These are phyloP conservation scores for Dactylonectria macrodidyma DNA, from an alignment of 2,329 filamentous ascomycete genomes.

Conservation along the genomic window DNA sequence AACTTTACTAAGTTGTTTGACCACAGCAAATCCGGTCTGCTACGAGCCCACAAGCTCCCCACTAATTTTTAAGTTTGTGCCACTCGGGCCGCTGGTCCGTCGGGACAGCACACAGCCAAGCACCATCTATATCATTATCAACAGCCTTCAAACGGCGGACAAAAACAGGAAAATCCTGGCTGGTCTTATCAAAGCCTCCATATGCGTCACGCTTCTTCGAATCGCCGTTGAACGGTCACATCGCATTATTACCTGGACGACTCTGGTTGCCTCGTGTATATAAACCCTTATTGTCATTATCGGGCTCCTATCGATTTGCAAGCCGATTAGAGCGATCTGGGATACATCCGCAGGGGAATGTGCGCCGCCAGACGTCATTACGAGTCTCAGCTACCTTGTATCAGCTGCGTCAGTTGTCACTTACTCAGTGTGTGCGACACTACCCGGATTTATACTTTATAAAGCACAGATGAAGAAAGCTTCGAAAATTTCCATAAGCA, in stretches of 20 bases:
- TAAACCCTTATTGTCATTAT: slow-evolving; percentile 28
- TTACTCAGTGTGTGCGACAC: slow-evolving; percentile 32
- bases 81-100: too few relatives aligned
- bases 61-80: too few relatives aligned
- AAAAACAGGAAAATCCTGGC: too few relatives aligned
- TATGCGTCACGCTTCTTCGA: slow-evolving; percentile 35
- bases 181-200: slow-evolving; percentile 29
- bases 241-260: slow-evolving; percentile 31
- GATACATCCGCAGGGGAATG: slow-evolving; percentile 10
- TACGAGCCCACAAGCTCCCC: too few relatives aligned
- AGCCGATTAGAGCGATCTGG: slow-evolving; percentile 24
- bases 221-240: slow-evolving; percentile 32
- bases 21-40: too few relatives aligned
- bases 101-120: too few relatives aligned
- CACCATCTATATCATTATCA: too few relatives aligned
- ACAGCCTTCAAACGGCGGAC: too few relatives aligned
- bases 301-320: slow-evolving; percentile 22
- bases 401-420: slow-evolving; percentile 19
- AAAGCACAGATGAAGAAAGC: slow-evolving; percentile 34
- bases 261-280: slow-evolving; percentile 3
- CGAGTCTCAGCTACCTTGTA: slow-evolving; percentile 24
- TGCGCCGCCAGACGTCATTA: slow-evolving; percentile 9
- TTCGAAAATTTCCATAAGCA: slow-evolving; percentile 32
- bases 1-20: too few relatives aligned
- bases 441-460: slow-evolving; percentile 36